Base-by-base conservation (phyloP, 2,329 filamentous ascomycete genomes). In the Aspergillus versicolor region DNA sequence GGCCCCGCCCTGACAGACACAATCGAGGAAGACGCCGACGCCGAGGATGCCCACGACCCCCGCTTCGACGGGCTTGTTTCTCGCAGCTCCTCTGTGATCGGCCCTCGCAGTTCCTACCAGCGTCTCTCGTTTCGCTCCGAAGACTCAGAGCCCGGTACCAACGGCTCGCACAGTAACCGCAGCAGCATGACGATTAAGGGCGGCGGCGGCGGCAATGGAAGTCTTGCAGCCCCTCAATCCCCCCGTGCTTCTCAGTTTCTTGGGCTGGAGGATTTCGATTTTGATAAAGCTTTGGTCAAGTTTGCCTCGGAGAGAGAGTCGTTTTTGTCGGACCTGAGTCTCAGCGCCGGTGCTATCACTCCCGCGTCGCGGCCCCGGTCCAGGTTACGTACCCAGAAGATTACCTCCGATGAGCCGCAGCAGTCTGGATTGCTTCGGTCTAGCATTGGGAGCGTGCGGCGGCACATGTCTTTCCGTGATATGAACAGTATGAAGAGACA, bases 401-500 rank as follows among this genome's bases (percentile, higher is more conserved):
- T 97, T 67, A 87, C 87, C 63, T 84, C 85, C 30, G 89, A 92
- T 42, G 92, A 96, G 61, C 79, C 77, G 37, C 72, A 73, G 34
- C 74, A 65, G 45, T 58, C 77, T 62, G 78, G 71, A 52, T 61
- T 81, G 27, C 70, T 85, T 47, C 81, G 82, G 67, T 82, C 81
- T 13, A 82, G 86, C 72, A 90, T 86, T 61, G 93, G 93, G 44
- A 97, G 92, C 76, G 89, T 99, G 67, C 86, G 93, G 62, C 87
- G 94, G 73, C 91, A 94, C 68, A 89, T 99, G 75, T 96, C 93
- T 67, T 91, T 93, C 74, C 85, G 88, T 66, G 94, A 97, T 68
- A 95, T 97, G 90, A 96, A 89, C 76, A 97, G 92, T 77, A 84
- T 91, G 80, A 93, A 93, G 79, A 88, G 92, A 73, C 90, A 94